These are phyloP conservation scores for Pseudotsuga menziesii DNA, from an alignment of 75 land plant species.

Conservation along the genomic window DNA sequence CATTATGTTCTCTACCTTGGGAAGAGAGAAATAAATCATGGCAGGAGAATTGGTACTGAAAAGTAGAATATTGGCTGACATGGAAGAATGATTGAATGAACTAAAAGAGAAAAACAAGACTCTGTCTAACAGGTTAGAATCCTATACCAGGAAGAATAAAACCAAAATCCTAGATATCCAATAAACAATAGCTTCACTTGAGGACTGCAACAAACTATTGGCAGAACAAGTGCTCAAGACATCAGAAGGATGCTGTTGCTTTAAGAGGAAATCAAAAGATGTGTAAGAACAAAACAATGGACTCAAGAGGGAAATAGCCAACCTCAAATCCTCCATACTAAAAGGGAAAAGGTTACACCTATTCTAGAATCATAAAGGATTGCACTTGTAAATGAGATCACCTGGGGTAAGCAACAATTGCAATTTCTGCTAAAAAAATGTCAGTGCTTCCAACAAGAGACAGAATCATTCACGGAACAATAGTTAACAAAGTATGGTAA, in stretches of 20 bases:
- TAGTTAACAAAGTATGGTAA: no score
- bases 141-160: constrained; percentile 16
- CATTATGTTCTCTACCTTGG: constrained; percentile 43
- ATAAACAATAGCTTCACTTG: constrained; percentile 14
- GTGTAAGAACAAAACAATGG: constrained; percentile 24
- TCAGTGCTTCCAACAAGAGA: no score
- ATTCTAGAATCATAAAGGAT: no score
- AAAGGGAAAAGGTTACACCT: no score
- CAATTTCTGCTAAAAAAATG: no score
- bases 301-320: no score
- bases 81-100: constrained; percentile 48
- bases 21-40: constrained; percentile 62
- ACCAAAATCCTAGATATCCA: neutral
- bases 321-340: no score
- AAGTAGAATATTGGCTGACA: constrained; percentile 24
- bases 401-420: no score
- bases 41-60: constrained; percentile 48
- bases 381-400: no score
- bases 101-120: constrained; percentile 39
- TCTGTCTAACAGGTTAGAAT: constrained; percentile 25
- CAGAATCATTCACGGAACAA: no score
- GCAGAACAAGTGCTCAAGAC: constrained; percentile 46
- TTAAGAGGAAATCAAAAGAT: constrained; percentile 41
- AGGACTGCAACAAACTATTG: constrained; percentile 39
- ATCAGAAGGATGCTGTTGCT: constrained; percentile 24